Evolutionary conservation across 306 rosid species (phyloP), one percentile per base, ranked within the genome.

Genomic region (Dalbergia cochinchinensis): DNA sequence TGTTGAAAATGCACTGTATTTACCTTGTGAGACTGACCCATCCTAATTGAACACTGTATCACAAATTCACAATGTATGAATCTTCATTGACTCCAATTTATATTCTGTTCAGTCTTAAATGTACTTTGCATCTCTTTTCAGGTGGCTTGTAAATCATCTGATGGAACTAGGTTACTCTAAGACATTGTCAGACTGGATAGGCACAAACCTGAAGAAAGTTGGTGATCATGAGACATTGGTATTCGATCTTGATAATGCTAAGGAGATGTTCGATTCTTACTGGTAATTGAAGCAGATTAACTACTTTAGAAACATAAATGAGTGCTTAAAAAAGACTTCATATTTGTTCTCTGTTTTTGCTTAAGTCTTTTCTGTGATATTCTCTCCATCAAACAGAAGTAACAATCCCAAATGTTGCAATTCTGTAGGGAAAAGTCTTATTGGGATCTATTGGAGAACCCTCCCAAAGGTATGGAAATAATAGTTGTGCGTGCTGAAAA

Each of bases 101-200:
- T 70, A 64, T 18, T 76, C 11, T 48, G 53, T 47, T 71, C 71
- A 7, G 54, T 48, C 74, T 83, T 48, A 81, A 58, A 45, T 63
- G 63, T 69, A 53, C n/a, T 31, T 53, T 77, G 69, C 48, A 59
- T 69, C 72, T 83, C 53, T 51, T 76, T 85, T 79, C 88, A 95
- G 99, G 87, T 92, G 99, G 99, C 98, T 95, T 78, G 99, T 95
- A 68, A 85, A 82, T 86, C 95, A 86, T 88, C 86, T 95, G 87
- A 77, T 85, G 69, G 98, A 82, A 83, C 97, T 89, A 41, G 99
- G 99, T 82, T 92, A 89, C 87, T 81, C 99, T 67, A 90, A 87
- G 84, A 82, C 97, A 59, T 70, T 95, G 71, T 86, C 99, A 13
- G 98, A 95, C 35, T 95, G 99, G 99, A 86, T 95, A 81, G 97